Evolutionary conservation across 495 filamentous ascomycete species (phyloP), one percentile per base, ranked within the genome.

Genomic region (Penicillium canariense): DNA sequence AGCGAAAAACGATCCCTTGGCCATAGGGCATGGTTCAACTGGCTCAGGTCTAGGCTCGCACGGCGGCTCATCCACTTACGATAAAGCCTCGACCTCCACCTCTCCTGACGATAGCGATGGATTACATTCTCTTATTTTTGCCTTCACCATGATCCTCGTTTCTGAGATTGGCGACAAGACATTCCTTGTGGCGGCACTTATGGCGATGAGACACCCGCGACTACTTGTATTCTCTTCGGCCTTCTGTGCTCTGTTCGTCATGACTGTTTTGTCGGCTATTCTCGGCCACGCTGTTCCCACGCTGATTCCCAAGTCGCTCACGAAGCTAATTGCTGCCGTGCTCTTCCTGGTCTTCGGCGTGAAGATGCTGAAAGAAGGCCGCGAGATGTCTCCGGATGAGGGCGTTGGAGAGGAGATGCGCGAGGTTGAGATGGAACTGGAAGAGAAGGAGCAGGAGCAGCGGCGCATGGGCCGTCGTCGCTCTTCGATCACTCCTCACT

Each of bases 161-260:
- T 97, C 94, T 56, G 94, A 98, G 68, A 85, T 98, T 67, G 94
- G 94, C 54, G 94, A 98, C 81, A 98, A 98, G 71, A 98, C 94
- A 0, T 98, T 98, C 75, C 80, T 98, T 35, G 90, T 98, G 38
- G 94, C 94, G 12, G 94, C 94, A 22, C 80, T 98, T 18, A 98
- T 98, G 94, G 94, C 94, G 2, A 98, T 98, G 94, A 90, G 96
- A 60, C 92, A 98, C 66, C 87, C 94, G 38, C 89, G 93, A 28
- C 69, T 97, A 49, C 78, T 96, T 11, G 95, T 98, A 36, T 98
- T 97, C 74, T 85, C 89, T 7, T 90, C 94, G 5, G 94, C 94
- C n/a, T 90, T 97, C 61, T 79, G 84, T 55, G 96, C 94, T 20
- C 75, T 98, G 47, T 83, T 96, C 48, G 80, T 85, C 66, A 98